A percentile compares a stretch with the other conserved stretches of the same genome.
These are phyloP conservation scores for Moniliella sp. DNA, from an alignment of 1,284 basidiomycete genomes.

Conservation along the genomic window DNA sequence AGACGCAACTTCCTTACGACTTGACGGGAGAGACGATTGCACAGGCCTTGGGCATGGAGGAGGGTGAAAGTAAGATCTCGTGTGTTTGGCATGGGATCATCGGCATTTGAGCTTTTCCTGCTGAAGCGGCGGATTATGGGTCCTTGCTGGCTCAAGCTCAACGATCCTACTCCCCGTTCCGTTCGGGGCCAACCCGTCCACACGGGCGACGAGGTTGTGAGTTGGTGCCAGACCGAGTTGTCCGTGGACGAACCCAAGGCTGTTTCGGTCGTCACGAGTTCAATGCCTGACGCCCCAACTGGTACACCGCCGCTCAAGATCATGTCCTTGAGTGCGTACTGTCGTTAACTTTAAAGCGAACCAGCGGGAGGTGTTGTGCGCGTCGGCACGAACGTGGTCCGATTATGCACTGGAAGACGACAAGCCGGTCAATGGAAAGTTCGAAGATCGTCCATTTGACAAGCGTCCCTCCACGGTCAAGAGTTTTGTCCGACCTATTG, in stretches of 20 bases:
- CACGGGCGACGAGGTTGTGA: too few relatives aligned
- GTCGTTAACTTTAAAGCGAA: constrained; percentile 85
- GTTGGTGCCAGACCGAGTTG: constrained; percentile 55
- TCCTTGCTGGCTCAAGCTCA: constrained; percentile 82
- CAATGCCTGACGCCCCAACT: constrained; percentile 51
- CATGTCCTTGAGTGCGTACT: constrained; percentile 68
- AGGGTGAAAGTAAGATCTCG: too few relatives aligned
- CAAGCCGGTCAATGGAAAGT: too few relatives aligned
- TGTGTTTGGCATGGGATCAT: constrained; percentile 80
- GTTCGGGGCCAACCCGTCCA: too few relatives aligned
- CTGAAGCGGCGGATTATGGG: constrained; percentile 95
- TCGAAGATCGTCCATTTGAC: constrained; percentile 25
- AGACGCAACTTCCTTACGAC: constrained; percentile 40
- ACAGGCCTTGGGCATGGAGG: too few relatives aligned
- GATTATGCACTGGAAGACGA: constrained; percentile 35
- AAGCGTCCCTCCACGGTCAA: constrained; percentile 58
- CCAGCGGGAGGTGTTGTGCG: constrained; percentile 73
- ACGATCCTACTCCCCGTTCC: constrained; percentile 6
- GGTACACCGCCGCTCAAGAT: constrained; percentile 74
- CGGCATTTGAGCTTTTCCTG: constrained; percentile 79
- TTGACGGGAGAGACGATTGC: constrained; percentile 63
- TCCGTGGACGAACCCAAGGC: constrained; percentile 64
- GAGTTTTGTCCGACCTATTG: constrained; percentile 72
- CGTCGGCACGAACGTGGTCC: constrained; percentile 65
- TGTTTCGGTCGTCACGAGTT: constrained; percentile 57